Base-by-base conservation (phyloP, 1,139 yeast species). In the Geotrichum restrictum region DNA sequence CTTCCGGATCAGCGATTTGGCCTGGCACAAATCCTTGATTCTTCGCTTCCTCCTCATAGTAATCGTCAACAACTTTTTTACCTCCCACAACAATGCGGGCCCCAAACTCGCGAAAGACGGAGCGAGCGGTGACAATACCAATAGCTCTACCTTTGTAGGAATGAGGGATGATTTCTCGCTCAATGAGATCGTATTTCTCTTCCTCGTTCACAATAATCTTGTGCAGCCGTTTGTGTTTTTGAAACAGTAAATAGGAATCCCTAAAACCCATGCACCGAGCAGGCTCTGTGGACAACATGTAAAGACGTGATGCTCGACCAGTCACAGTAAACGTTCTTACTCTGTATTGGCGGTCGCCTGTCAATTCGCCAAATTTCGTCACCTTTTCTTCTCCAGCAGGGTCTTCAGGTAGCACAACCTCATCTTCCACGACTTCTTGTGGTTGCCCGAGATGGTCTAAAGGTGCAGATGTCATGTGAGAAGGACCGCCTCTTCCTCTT, bases 221-320 rank as follows among this genome's bases (percentile, higher is more conserved):
- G 73, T 79, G 85, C 51, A 93, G 74, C 47, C 77, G 71, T 53
- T 77, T 74, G 69, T 93, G 97, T 49, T 91, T 87, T 65, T 89
- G 95, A 73, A 93, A 93, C 57, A 93, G 75, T 53, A 89, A 75
- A 64, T 93, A 91, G 0, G 97, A 88, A 67, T 93, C 98, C 62
- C 98, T 78, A 70, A 89, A 89, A 2, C 98, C 98, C 60, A 91
- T 89, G 62, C 91, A 81, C 60, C 98, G 77, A 0, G 98, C 98
- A 1, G 97, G 96, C 65, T 91, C 98, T 0, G 98, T 91, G 1
- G 96, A 86, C 45, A 93, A 79, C 95, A 93, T 89, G 68, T 81
- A 93, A 55, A 83, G 75, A 57, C 82, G 76, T 8, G 31, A 11
- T 3, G 95, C 96, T 55, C 83, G 79, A 3, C 86, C 88, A 42